A percentile compares a stretch with the other conserved stretches of the same genome.
These are phyloP conservation scores for Lentinula aciculospora DNA, from an alignment of 768 basidiomycete genomes.

Conservation along the genomic window DNA sequence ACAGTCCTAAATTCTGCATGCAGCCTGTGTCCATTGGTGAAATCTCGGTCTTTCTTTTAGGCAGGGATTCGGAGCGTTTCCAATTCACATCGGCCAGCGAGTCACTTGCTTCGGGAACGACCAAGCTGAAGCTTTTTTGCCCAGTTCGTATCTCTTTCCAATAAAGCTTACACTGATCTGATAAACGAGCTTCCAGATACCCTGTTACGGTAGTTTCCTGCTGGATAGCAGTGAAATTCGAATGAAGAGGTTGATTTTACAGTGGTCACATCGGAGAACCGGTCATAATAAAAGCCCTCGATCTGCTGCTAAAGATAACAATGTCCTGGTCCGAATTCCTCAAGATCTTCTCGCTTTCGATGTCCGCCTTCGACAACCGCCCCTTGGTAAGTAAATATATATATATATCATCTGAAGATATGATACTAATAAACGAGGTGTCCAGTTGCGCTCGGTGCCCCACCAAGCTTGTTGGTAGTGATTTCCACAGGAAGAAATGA, in stretches of 20 bases:
- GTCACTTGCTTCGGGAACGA: conserved; percentile 53
- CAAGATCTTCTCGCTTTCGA: conserved; percentile 58
- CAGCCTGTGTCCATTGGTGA: conserved; percentile 62
- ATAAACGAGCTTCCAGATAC: conserved; percentile 40
- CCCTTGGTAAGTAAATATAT: conserved; percentile 27
- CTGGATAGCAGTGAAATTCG: conserved; percentile 66
- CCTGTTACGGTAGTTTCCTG: conserved; percentile 62
- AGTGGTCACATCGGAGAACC: conserved; percentile 49
- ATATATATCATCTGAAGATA: not conserved
- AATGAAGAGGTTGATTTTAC: conserved; percentile 58
- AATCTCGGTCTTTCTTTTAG: conserved; percentile 53
- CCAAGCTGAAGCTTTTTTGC: conserved; percentile 56
- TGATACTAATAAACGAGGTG: not conserved
- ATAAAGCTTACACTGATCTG: not conserved
- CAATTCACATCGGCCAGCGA: conserved; percentile 41
- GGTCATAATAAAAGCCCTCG: conserved; percentile 19
- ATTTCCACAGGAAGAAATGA: conserved; percentile 69
- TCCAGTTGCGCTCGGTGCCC: conserved; percentile 61
- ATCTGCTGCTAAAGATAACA: conserved; percentile 20
- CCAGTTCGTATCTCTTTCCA: conserved; percentile 45
- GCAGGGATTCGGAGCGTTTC: conserved; percentile 57
- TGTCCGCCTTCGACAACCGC: conserved; percentile 57
- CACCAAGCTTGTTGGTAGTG: conserved; percentile 46
- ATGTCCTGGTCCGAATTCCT: conserved; percentile 55
- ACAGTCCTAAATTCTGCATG: not conserved